Evolutionary conservation across 2,329 filamentous ascomycete species (phyloP).

Genomic region (Cytospora leucostoma): DNA sequence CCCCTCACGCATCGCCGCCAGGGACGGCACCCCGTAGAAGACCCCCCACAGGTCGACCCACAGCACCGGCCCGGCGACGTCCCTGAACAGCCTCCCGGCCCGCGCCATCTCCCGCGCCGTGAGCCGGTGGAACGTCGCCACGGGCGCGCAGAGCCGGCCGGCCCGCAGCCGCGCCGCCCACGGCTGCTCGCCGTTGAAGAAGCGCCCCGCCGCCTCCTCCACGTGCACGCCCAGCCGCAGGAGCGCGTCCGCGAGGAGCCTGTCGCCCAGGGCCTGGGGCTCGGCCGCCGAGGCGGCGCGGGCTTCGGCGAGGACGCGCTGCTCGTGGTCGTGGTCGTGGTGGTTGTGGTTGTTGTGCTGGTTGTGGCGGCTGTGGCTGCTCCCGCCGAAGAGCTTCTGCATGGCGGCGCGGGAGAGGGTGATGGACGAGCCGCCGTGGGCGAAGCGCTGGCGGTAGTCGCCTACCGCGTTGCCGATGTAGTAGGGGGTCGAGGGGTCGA

Average conservation of each 20-base stretch:
- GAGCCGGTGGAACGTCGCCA: slow-evolving; percentile 57
- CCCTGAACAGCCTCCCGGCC: slow-evolving; percentile 45
- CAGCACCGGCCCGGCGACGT: slow-evolving; percentile 43
- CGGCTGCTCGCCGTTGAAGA: slow-evolving; percentile 59
- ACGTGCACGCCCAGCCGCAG: slow-evolving; percentile 56
- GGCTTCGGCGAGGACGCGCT: slow-evolving; percentile 42
- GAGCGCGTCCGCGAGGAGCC: slow-evolving; percentile 54
- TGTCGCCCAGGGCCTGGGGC: slow-evolving; percentile 56
- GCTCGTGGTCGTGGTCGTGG: too few species aligned
- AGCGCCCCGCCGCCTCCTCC: slow-evolving; percentile 53
- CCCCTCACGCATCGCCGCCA: not conserved
- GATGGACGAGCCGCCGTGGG: slow-evolving; percentile 57
- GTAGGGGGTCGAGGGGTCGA: slow-evolving; percentile 48
- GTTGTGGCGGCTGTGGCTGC: slow-evolving; percentile 34
- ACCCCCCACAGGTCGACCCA: slow-evolving; percentile 55
- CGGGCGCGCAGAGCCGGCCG: slow-evolving; percentile 54
- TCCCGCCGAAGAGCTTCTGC: slow-evolving; percentile 44
- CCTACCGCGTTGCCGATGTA: slow-evolving; percentile 61
- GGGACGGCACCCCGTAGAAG: slow-evolving; percentile 39
- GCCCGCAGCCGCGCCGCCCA: slow-evolving; percentile 49
- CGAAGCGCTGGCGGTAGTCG: slow-evolving; percentile 56
- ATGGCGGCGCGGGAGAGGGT: slow-evolving; percentile 54
- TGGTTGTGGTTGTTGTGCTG: too few species aligned
- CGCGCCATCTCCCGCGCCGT: slow-evolving; percentile 47
- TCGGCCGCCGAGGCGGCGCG: slow-evolving; percentile 52